phyloP scores from a whole-genome alignment of 805 yeast genomes.

The Saccharomyces eubayanus region DNA sequence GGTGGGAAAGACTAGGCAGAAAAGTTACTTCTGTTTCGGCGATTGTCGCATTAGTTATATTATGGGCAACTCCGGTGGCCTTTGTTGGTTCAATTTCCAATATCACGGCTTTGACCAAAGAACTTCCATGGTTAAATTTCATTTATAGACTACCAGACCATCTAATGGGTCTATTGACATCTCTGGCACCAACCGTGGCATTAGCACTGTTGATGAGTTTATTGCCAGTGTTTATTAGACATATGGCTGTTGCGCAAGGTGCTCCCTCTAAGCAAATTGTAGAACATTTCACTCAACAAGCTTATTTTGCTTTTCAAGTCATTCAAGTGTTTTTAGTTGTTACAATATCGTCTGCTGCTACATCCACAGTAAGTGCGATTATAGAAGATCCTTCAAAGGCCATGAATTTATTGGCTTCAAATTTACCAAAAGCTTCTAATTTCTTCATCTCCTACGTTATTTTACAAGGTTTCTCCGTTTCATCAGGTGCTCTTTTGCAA shows the following conservation, averaged over 20 bases:
- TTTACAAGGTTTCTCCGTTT: slow-evolving; percentile 57
- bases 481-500: slow-evolving; percentile 61
- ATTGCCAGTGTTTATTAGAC: slow-evolving; percentile 57
- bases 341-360: slow-evolving; percentile 62
- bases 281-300: slow-evolving; percentile 57
- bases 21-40: slow-evolving; percentile 43
- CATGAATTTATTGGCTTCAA: slow-evolving; percentile 51
- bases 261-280: slow-evolving; percentile 47
- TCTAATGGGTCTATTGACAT: slow-evolving; percentile 57
- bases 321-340: slow-evolving; percentile 65
- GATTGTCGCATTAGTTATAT: slow-evolving; percentile 45
- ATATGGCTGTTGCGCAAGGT: slow-evolving; percentile 55
- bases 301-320: slow-evolving; percentile 62
- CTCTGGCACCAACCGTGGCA: slow-evolving; percentile 59
- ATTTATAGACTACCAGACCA: slow-evolving; percentile 46
- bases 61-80: slow-evolving; percentile 76
- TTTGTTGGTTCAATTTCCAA: slow-evolving; percentile 71
- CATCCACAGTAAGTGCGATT: slow-evolving; percentile 58
- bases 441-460: slow-evolving; percentile 61
- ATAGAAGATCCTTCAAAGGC: slow-evolving; percentile 50
- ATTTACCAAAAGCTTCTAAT: slow-evolving; percentile 66
- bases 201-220: slow-evolving; percentile 58
- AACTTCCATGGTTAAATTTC: slow-evolving; percentile 46
- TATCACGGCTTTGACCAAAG: slow-evolving; percentile 51
- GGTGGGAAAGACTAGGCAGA: slow-evolving; percentile 70